Percentiles rank a stretch among this genome's conserved stretches.
Evolutionary conservation across 495 filamentous ascomycete genomes (phyloP).

Genomic region (Xylaria longipes): DNA sequence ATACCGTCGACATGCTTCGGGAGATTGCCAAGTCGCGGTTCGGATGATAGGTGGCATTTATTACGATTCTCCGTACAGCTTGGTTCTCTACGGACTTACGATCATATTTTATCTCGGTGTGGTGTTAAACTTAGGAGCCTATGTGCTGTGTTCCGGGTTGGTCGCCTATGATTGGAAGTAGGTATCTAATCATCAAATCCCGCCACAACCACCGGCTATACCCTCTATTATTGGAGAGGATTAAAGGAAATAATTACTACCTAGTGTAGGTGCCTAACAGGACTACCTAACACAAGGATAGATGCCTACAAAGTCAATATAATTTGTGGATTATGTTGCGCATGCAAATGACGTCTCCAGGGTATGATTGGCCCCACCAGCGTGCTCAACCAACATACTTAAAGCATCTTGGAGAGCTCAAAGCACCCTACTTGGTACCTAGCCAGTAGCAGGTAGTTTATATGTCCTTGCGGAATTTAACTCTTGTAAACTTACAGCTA

Average conservation of each 20-base stretch:
- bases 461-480: neutral
- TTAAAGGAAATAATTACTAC: neutral
- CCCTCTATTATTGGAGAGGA: neutral
- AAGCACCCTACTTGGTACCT: neutral
- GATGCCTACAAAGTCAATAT: neutral
- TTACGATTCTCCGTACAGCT: neutral
- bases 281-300: neutral
- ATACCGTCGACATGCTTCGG: constrained; percentile 69
- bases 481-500: neutral
- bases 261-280: neutral
- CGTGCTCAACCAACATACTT: neutral
- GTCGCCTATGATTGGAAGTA: neutral
- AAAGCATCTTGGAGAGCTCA: neutral
- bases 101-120: neutral
- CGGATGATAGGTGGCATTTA: constrained; percentile 42
- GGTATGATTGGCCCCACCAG: neutral
- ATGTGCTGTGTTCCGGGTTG: neutral
- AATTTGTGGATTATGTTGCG: neutral
- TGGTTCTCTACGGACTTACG: neutral
- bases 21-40: constrained; percentile 66
- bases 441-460: neutral
- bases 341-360: constrained; percentile 6
- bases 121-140: neutral
- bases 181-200: neutral
- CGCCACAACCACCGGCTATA: neutral